Base-by-base conservation (phyloP, 2,329 filamentous ascomycete genomes). In the Zasmidium cellare region DNA sequence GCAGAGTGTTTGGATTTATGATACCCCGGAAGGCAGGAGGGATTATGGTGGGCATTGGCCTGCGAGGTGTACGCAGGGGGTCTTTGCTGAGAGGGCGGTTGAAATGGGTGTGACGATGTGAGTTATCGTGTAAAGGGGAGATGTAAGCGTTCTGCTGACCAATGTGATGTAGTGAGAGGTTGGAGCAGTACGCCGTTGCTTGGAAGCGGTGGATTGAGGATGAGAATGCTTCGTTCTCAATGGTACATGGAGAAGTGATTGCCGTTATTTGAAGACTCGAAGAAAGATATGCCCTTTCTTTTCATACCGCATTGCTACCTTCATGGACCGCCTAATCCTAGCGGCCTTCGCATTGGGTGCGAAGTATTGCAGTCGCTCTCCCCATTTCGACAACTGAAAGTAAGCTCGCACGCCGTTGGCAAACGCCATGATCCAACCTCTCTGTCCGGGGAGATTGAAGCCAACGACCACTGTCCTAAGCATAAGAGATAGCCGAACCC, bases 41-140 rank as follows among this genome's bases (percentile, higher is more conserved):
- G 61, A 57, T 18, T 65, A 65, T 55, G 63, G 63, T 3, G 59
- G 49, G 1, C 61, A 65, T 59, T 65, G 63, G 63, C 63, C 63
- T 7, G 63, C 46, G n/a, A 46, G 63, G 44, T 65, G 63, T 54
- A 60, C 49, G 38, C 59, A 59, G 22, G 63, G 63, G 2, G 55
- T 54, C 16, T 65, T 65, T 60, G 57, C 59, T 20, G 57, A 64
- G 11, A 50, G 55, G 25, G 63, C 63, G 23, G 57, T 57, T 53
- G 59, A 58, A n/a, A 9, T 64, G 31, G 63, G 63, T 3, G 50
- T 60, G 14, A 51, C 52, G 3, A 52, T 41, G 57, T 55, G 35
- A 51, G 51, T 51, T 9, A 14, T 11, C 22, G 44, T 19, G 18
- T 16, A n/a, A n/a, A n/a, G n/a, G n/a, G n/a, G n/a, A n/a, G n/a